Evolutionary conservation across 805 yeast genomes (phyloP).

Genomic region (Starmera caribaea): DNA sequence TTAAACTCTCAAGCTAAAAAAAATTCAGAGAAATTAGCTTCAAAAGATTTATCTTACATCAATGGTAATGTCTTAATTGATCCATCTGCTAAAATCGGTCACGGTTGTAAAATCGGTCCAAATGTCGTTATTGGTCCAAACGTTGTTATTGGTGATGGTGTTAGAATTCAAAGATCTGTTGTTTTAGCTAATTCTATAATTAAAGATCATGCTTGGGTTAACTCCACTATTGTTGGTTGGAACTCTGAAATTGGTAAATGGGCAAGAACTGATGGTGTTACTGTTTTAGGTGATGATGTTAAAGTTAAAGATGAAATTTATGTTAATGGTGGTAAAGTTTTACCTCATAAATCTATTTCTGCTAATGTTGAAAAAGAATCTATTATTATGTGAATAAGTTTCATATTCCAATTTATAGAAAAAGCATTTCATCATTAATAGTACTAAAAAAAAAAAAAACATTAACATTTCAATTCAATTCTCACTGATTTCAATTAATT

Average conservation of each 20-base stretch:
- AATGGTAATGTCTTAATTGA: constrained; percentile 90
- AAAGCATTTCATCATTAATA: too few species aligned
- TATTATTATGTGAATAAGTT: constrained; percentile 84
- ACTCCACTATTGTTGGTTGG: constrained; percentile 98
- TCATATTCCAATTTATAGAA: too few species aligned
- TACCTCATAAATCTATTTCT: constrained; percentile 96
- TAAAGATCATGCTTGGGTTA: constrained; percentile 96
- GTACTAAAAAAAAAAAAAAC: too few species aligned
- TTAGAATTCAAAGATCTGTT: constrained; percentile 93
- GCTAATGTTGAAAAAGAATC: constrained; percentile 96
- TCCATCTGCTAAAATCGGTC: constrained; percentile 89
- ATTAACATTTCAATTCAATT: too few species aligned
- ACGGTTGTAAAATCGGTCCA: constrained; percentile 94
- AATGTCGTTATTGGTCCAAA: constrained; percentile 97
- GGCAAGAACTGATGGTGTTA: constrained; percentile 97
- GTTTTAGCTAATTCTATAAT: constrained; percentile 83
- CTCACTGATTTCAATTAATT: too few species aligned
- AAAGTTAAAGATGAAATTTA: constrained; percentile 97
- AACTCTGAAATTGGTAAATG: constrained; percentile 95
- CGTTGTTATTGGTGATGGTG: constrained; percentile 95
- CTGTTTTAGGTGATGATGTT: constrained; percentile 98
- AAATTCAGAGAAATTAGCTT: constrained; percentile 57
- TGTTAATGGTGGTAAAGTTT: constrained; percentile 98
- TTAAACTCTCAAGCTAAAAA: constrained; percentile 79
- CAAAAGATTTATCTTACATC: constrained; percentile 55